These are phyloP conservation scores for Ustilago nuda DNA, from an alignment of 1,284 basidiomycete genomes.

Conservation along the genomic window DNA sequence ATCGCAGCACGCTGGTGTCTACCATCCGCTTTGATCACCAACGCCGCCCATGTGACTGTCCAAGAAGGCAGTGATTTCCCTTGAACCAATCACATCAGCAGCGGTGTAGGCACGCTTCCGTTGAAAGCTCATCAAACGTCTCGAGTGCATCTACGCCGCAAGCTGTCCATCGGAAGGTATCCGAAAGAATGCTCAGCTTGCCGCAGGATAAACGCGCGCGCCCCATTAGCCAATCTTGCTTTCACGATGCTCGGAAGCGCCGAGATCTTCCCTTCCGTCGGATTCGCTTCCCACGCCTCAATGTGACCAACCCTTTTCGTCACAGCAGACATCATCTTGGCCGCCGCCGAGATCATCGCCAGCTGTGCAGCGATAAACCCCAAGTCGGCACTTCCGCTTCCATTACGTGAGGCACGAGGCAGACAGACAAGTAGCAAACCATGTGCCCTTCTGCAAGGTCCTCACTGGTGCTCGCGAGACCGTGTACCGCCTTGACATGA, in stretches of 20 bases:
- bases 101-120: not conserved
- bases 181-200: not conserved
- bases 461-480: not conserved
- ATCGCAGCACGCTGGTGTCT: not conserved
- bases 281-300: constrained; percentile 4
- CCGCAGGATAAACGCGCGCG: not conserved
- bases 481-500: not conserved
- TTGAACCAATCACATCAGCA: not conserved
- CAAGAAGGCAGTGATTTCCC: too few species aligned
- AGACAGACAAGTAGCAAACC: not conserved
- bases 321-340: not conserved
- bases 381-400: not conserved
- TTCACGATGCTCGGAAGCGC: constrained; percentile 14
- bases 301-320: not conserved
- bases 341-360: not conserved
- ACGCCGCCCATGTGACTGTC: not conserved
- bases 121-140: not conserved
- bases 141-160: not conserved
- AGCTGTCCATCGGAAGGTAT: not conserved
- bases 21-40: not conserved
- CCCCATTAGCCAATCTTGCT: not conserved
- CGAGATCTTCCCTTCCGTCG: constrained; percentile 19
- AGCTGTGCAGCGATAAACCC: not conserved
- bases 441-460: not conserved
- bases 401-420: not conserved